Evolutionary conservation across 768 basidiomycete species (phyloP).

Genomic region (Terana coerulea): DNA sequence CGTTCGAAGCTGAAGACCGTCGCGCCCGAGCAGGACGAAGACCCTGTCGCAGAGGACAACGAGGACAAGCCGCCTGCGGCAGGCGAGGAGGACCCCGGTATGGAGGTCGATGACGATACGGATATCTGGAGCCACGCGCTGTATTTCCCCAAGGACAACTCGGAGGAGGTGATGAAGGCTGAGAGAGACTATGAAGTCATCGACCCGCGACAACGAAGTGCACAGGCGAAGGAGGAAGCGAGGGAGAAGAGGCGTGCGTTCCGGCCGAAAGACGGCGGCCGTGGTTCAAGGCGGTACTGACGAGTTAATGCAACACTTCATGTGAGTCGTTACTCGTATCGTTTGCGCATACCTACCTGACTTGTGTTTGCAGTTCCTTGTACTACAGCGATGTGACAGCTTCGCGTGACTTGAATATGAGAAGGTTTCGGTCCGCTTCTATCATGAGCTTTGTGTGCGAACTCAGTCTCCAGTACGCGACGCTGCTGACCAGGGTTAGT

Average conservation of each 20-base stretch:
- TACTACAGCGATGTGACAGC: too few relatives aligned
- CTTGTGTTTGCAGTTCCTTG: too few relatives aligned
- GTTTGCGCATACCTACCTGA: too few relatives aligned
- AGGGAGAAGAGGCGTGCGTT: constrained; percentile 51
- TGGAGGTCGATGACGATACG: constrained; percentile 76
- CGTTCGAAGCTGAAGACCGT: constrained; percentile 59
- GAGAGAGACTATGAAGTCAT: constrained; percentile 89
- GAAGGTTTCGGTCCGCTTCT: too few relatives aligned
- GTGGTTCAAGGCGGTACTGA: constrained; percentile 21
- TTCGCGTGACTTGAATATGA: too few relatives aligned
- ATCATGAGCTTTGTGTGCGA: too few relatives aligned
- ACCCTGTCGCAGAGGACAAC: constrained; percentile 17
- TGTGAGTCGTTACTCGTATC: too few relatives aligned
- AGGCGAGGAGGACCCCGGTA: constrained; percentile 42
- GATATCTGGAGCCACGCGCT: constrained; percentile 73
- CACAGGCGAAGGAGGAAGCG: constrained; percentile 76
- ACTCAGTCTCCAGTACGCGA: too few relatives aligned
- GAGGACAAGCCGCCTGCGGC: constrained; percentile 16
- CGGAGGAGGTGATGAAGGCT: constrained; percentile 71
- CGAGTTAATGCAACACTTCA: too few relatives aligned
- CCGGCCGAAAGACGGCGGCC: constrained; percentile 23
- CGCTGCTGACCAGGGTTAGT: too few relatives aligned
- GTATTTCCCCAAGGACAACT: constrained; percentile 75
- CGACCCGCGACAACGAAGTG: constrained; percentile 72
- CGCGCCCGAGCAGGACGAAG: constrained; percentile 18